Base-by-base conservation (phyloP, 805 yeast species). In the Ogataea philodendri region DNA sequence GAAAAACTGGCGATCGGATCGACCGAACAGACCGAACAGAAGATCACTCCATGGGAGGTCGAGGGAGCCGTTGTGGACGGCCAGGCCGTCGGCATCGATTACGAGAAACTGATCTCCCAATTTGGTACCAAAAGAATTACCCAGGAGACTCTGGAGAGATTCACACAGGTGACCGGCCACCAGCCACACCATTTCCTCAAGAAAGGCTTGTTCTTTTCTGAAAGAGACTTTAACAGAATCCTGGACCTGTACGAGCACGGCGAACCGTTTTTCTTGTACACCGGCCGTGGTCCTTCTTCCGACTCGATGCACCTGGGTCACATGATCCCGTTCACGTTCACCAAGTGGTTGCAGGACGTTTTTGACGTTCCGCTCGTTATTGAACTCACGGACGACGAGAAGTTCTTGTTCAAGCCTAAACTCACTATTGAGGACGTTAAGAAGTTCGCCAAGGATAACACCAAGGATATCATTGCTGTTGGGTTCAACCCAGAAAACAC, bases 41-140 rank as follows among this genome's bases (percentile, higher is more conserved):
- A 66, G 22, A 71, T 84, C 42, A 93, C 98, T 1, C 98, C 98
- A 31, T 93, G 98, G 98, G 98, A 93, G 60, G 98, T 93, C 19
- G 96, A 85, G 63, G 98, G 97, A 40, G 97, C 97, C 3, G 94
- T 90, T 30, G 96, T 87, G 39, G 95, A 89, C 52, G 98, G 98
- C 36, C 70, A 81, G 51, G 76, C 84, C n/a, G 89, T 84, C 60
- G 88, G 78, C 17, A 89, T 93, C 49, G 96, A 93, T 66, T 93
- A 93, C 59, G 90, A 86, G 40, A 87, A 87, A 64, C 70, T 93
- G 48, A 84, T 87, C 52, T 69, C 69, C 45, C 85, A 84, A 57
- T 93, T 93, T 53, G 98, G 98, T 51, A 88, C 97, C 22, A 77
- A 68, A 44, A 66, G 71, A 32, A 80, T 93, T 50, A 68, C 76